Evolutionary conservation across 768 basidiomycete genomes (phyloP).

Genomic region (Rhodosporidiobolus odoratus): DNA sequence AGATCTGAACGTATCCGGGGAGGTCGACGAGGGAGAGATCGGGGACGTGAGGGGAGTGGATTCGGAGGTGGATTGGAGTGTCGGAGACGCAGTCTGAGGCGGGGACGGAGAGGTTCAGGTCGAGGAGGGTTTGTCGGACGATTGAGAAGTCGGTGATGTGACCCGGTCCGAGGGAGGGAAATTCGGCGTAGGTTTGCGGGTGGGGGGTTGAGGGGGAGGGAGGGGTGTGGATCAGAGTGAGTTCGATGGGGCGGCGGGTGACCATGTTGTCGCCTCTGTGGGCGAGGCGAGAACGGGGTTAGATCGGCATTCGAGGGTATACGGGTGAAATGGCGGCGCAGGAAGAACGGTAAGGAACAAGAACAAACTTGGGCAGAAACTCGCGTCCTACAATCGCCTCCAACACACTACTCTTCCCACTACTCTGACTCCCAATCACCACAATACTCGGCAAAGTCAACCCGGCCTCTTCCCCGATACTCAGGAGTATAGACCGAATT

Average conservation of each 20-base stretch:
- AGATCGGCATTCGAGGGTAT: neutral
- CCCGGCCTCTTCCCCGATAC: conserved; percentile 90
- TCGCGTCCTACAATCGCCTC: conserved; percentile 97
- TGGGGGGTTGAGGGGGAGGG: conserved; percentile 55
- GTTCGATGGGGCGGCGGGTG: conserved; percentile 92
- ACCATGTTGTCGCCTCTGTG: conserved; percentile 97
- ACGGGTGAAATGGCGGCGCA: neutral
- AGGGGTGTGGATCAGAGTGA: conserved; percentile 91
- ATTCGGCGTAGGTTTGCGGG: conserved; percentile 78
- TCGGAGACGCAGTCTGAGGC: conserved; percentile 83
- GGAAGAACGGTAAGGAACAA: neutral
- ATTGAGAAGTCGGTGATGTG: conserved; percentile 85
- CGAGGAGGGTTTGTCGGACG: conserved; percentile 86
- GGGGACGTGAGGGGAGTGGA: conserved; percentile 91
- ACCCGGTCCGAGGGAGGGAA: conserved; percentile 75
- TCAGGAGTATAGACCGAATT: conserved; percentile 86
- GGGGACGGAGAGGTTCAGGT: conserved; percentile 90
- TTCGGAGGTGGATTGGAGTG: conserved; percentile 92
- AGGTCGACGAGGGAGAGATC: conserved; percentile 96
- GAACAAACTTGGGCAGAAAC: conserved; percentile 91
- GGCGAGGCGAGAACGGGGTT: neutral
- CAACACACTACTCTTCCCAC: conserved; percentile 93
- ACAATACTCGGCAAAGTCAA: conserved; percentile 95
- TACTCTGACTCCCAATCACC: conserved; percentile 96
- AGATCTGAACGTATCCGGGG: conserved; percentile 93